Percentiles rank a stretch among this genome's conserved stretches.
phyloP scores from a whole-genome alignment of 805 yeast genomes.

The Komagataella populi region DNA sequence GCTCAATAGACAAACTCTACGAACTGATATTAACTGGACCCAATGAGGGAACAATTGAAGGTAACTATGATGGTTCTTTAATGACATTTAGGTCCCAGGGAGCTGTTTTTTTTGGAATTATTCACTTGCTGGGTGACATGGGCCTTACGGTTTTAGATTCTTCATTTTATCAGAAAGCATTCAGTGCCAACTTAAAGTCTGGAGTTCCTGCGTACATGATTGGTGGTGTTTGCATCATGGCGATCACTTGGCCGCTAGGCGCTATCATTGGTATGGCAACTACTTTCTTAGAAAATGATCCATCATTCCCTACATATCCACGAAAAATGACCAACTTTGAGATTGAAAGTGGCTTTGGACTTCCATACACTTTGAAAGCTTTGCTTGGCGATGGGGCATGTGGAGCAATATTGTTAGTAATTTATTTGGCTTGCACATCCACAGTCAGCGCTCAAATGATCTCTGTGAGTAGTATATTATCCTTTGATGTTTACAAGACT shows the following conservation, averaged over 20 bases:
- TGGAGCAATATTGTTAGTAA: constrained; percentile 19
- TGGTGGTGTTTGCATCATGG: constrained; percentile 19
- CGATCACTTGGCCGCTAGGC: constrained; percentile 23
- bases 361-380: constrained; percentile 19
- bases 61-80: constrained; percentile 20
- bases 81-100: constrained; percentile 22
- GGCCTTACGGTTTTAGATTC: constrained; percentile 24
- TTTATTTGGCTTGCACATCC: constrained; percentile 26
- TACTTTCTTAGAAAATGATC: constrained; percentile 14
- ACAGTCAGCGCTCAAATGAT: constrained; percentile 26
- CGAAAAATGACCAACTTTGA: constrained; percentile 15
- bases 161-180: constrained; percentile 26
- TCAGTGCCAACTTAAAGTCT: constrained; percentile 21
- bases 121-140: constrained; percentile 21
- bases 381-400: constrained; percentile 18
- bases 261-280: constrained; percentile 21
- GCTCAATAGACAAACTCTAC: constrained; percentile 17
- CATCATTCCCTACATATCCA: constrained; percentile 20
- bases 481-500: constrained; percentile 32
- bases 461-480: constrained; percentile 24
- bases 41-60: constrained; percentile 11
- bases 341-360: constrained; percentile 17
- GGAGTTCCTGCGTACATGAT: constrained; percentile 23
- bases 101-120: constrained; percentile 20
- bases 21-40: constrained; percentile 9